Evolutionary conservation across 345 rosid species (phyloP).

Genomic region (Gossypium bickii): DNA sequence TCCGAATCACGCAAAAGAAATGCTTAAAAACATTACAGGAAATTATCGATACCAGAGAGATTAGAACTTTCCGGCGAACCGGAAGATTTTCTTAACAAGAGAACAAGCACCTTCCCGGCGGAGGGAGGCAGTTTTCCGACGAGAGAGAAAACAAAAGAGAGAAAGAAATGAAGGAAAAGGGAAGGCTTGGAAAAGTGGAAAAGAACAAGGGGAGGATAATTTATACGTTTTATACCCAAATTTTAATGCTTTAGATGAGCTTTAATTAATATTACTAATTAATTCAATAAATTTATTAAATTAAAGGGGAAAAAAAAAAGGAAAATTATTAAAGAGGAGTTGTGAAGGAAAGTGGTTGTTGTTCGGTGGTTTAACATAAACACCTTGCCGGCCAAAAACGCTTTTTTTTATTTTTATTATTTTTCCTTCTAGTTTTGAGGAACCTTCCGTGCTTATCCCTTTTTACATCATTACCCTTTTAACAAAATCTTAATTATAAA

Average conservation of each 20-base stretch:
- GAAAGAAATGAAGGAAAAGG: background rate
- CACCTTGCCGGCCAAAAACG: conserved; percentile 78
- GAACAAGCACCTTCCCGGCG: conserved; percentile 15
- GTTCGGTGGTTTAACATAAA: conserved; percentile 98
- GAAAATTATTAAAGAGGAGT: conserved; percentile 26
- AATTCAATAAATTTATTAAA: conserved; percentile 9
- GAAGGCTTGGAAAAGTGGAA: conserved; percentile 64
- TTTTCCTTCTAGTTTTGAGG: conserved; percentile 21
- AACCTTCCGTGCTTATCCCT: conserved; percentile 15
- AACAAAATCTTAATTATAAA: background rate
- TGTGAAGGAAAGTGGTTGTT: conserved; percentile 70
- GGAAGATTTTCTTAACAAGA: conserved; percentile 24
- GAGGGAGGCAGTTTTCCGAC: conserved; percentile 42
- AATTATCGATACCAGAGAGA: conserved; percentile 10
- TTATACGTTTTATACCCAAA: conserved; percentile 60
- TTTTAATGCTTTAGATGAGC: conserved; percentile 29
- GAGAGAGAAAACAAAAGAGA: conserved; percentile 23
- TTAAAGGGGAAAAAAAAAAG: conserved; percentile 5
- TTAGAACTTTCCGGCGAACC: conserved; percentile 11
- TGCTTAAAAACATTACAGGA: conserved; percentile 10
- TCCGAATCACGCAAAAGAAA: conserved; percentile 22
- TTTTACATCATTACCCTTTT: conserved; percentile 20
- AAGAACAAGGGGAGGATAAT: conserved; percentile 37
- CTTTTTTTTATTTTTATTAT: conserved; percentile 34
- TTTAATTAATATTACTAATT: background rate